Base-by-base conservation (phyloP, 2,329 filamentous ascomycete species). In the Aspergillus sp. region DNA sequence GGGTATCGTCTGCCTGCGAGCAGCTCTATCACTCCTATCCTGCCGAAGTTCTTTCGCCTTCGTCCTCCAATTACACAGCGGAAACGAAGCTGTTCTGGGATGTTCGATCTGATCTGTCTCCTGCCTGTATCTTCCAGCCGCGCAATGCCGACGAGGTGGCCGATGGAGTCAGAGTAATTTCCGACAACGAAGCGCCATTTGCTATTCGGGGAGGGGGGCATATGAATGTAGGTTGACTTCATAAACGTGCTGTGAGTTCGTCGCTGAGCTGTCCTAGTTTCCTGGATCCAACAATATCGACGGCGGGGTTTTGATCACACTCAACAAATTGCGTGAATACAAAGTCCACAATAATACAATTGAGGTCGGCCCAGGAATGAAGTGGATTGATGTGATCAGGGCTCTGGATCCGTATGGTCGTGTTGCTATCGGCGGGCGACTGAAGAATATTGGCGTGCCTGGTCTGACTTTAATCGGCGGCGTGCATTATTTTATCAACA, bases 131-230 rank as follows among this genome's bases (percentile, higher is more conserved):
- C 45, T 70, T 73, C 33, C 45, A 70, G n/a, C 71, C 71, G 1
- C 31, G 21, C 3, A 59, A 62, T 6, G 66, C 68, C 6, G 39
- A 59, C 14, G 52, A 68, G 37, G 67, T 75, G 3, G 62, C 71
- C 1, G 51, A 55, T 19, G 68, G 66, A 2, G 50, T 74, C 2
- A 47, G 57, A 5, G 60, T 68, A 0, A 57, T 74, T 7, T 43
- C 35, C 3, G n/a, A 31, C 0, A 69, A 70, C 64, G 47, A 75
- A 46, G 61, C 72, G 5, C 74, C 76, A 31, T 86, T 86, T 58
- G 82, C 83, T 3, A 68, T 85, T 66, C 82, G 83, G 62, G 80
- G 80, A 0, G 83, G 83, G 21, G 84, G 83, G 0, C 83, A 86
- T 64, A 71, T 71, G 69, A 68, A 66, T 43, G 65, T 62, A 51